Conservation (phyloP, 2,329 filamentous ascomycete species). For the Podosphaera fusca region DNA sequence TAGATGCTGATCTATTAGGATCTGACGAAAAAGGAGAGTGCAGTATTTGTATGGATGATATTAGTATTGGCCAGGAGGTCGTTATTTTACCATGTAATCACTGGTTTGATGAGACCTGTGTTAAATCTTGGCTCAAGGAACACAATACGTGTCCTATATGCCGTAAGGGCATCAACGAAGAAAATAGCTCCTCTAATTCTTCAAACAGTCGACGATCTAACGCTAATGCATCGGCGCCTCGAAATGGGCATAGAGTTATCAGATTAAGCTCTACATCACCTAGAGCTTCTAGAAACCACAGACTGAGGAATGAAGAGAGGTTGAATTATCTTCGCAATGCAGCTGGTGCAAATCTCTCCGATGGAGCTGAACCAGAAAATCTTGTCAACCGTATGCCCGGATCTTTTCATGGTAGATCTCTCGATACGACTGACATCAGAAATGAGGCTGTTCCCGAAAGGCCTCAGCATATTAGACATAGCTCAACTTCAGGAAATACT, state of each 20-base stretch:
- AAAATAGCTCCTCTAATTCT: slow-evolving; percentile 2
- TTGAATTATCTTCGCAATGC: slow-evolving; percentile 11
- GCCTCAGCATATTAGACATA: background rate
- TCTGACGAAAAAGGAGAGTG: slow-evolving; percentile 52
- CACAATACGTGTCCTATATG: slow-evolving; percentile 87
- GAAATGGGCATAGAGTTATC: slow-evolving; percentile 5
- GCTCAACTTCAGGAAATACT: background rate
- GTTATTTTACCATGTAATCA: slow-evolving; percentile 68
- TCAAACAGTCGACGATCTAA: slow-evolving; percentile 6
- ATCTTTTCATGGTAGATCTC: background rate
- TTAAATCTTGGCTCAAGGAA: slow-evolving; percentile 62
- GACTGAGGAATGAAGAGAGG: slow-evolving; percentile 10
- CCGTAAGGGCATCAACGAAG: slow-evolving; percentile 22
- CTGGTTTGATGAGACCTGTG: slow-evolving; percentile 77
- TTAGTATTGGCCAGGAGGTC: slow-evolving; percentile 49
- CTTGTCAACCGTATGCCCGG: background rate
- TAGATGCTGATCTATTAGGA: slow-evolving; percentile 47
- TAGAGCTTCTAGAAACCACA: slow-evolving; percentile 5
- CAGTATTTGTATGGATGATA: slow-evolving; percentile 82
- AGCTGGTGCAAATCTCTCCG: slow-evolving; percentile 7
- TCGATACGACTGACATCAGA: background rate
- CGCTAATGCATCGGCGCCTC: slow-evolving; percentile 2
- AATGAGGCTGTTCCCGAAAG: background rate
- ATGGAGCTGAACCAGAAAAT: slow-evolving; percentile 2
- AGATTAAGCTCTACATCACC: slow-evolving; percentile 6